Conservation (phyloP, 75 land plant genomes). For the Pseudotsuga menziesii region DNA sequence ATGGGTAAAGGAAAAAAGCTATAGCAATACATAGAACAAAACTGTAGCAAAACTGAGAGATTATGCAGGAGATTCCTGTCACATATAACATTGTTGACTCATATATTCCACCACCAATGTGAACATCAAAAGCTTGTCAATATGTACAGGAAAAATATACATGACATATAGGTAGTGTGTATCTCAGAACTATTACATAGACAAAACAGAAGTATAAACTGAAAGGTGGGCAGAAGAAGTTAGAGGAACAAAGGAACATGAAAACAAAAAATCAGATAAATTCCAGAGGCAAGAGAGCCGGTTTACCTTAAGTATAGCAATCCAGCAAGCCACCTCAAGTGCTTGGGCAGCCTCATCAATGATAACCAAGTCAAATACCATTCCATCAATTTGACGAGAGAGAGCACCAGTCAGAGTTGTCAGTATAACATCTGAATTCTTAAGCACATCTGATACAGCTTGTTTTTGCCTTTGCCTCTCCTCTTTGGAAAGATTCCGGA, state of each 20-base stretch:
- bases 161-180: background rate
- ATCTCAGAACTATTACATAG: background rate
- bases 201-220: background rate
- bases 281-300: background rate
- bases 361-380: conserved; percentile 84
- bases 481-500: conserved; percentile 85
- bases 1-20: background rate
- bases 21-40: background rate
- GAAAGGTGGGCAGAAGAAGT: background rate
- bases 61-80: no score
- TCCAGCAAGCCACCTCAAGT: conserved; percentile 97
- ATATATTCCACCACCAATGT: no score
- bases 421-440: conserved; percentile 78
- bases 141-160: background rate
- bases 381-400: conserved; percentile 62
- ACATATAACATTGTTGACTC: no score
- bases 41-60: no score
- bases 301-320: conserved; percentile 85
- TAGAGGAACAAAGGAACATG: background rate
- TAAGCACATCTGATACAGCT: conserved; percentile 88
- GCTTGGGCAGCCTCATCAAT: conserved; percentile 99
- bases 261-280: background rate
- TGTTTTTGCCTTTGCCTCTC: conserved; percentile 94
- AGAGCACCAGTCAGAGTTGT: conserved; percentile 93
- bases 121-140: no score